Percentiles rank a stretch among this genome's conserved stretches.
Evolutionary conservation across 1,284 basidiomycete genomes (phyloP).

Genomic region (Leccinum pallidistipes): DNA sequence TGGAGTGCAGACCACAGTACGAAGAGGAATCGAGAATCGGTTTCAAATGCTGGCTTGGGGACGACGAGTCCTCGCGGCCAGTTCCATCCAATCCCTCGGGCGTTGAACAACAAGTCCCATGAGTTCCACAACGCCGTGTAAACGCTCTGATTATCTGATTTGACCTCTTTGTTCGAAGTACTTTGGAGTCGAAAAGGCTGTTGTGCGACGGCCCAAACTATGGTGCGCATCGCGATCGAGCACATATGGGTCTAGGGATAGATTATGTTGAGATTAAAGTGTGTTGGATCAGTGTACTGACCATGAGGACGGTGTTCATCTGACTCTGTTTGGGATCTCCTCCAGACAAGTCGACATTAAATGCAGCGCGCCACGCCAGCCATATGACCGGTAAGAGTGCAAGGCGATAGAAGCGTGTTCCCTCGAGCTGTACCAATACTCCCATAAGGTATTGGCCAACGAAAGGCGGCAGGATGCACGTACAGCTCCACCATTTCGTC

Average conservation of each 20-base stretch:
- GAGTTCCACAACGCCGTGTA: constrained; percentile 25
- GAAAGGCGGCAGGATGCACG: constrained; percentile 23
- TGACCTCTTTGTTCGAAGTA: neutral
- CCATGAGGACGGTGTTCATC: constrained; percentile 20
- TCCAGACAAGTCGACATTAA: constrained; percentile 25
- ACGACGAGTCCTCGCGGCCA: constrained; percentile 24
- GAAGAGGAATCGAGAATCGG: constrained; percentile 14
- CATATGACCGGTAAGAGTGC: constrained; percentile 27
- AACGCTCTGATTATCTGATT: constrained; percentile 1
- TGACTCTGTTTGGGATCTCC: constrained; percentile 17
- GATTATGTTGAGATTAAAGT: neutral
- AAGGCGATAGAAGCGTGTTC: constrained; percentile 23
- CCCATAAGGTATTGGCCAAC: constrained; percentile 26
- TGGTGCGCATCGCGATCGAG: constrained; percentile 13
- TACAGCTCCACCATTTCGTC: constrained; percentile 18
- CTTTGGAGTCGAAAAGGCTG: constrained; percentile 16
- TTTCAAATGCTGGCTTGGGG: constrained; percentile 17
- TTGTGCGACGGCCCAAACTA: constrained; percentile 20
- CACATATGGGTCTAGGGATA: constrained; percentile 19
- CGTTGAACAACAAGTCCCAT: constrained; percentile 26
- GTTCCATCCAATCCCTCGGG: constrained; percentile 34
- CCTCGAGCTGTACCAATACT: constrained; percentile 31
- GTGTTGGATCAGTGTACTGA: constrained; percentile 5
- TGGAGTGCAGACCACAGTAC: constrained; percentile 28
- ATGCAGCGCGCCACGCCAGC: constrained; percentile 21